Base-by-base conservation (phyloP, 148 eudicot species). In the Chenopodium album region DNA sequence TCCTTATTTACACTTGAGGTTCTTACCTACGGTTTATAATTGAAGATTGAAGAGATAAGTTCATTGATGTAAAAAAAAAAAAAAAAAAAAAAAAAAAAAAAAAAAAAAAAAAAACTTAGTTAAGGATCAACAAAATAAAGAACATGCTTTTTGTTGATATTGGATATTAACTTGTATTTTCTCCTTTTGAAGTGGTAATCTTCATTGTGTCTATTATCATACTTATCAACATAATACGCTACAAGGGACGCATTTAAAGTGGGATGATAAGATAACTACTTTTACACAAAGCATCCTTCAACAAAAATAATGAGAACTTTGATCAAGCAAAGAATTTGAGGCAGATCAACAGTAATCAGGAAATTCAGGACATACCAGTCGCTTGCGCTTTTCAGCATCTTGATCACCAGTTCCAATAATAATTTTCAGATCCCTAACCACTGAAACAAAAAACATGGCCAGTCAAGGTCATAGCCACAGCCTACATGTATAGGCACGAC, bases 311-410 rank as follows among this genome's bases (percentile, higher is more conserved):
- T 31, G 32, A 67, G 12, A 28, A 67, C 71, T 26, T 66, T 67
- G 19, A 37, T 29, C 71, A 67, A 26, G 29, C 9, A 26, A 26
- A 65, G 37, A 67, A 8, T 26, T 67, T 17, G 29, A 46, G 52
- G 17, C 17, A 11, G 46, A n/a, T 26, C 12, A 12, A 23, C 2
- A 9, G 60, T 16, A 26, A 48, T 12, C 13, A 52, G 19, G 50
- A 69, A 83, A 85, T 84, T 12, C 13, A 52, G 19, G 62, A 69
- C 85, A 85, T 84, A 89, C 91, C 86, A 78, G 7, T 82, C 86
- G 88, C 50, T 81, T 86, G 75, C 87, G 79, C 83, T 65, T 87
- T 71, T 81, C 85, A 62, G 73, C 76, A 81, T 84, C 85, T 59
- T 82, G 80, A 52, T 76, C 86, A 22, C 73, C 82, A 4, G 16